Evolutionary conservation across 2,329 filamentous ascomycete genomes (phyloP), one percentile per base, ranked within the genome.

Genomic region (Sarocladium oryzae): DNA sequence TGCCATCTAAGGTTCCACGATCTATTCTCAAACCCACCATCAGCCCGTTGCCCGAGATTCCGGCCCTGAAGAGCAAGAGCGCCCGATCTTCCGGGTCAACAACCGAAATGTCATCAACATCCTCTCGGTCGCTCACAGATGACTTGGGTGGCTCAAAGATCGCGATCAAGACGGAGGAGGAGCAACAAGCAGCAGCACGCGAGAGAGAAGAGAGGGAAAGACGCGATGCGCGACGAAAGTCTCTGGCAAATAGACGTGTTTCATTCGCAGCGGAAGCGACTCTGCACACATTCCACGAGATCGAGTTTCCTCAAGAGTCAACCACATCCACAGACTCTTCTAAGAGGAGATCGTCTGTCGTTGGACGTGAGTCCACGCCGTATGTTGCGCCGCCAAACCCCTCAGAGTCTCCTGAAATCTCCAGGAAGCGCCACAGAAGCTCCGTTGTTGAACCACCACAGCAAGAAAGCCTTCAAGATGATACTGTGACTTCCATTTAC

Each of bases 261-360:
- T 97, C 92, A 0, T 99, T 99, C 68, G 93, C 93, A 4, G 93
- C 93, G 1, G 93, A 99, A 69, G 93, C 93, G 11, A 99, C 93
- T 3, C 77, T 99, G 32, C 93, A 99, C 65, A 99, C 93, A 0
- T 97, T 95, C 78, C 91, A 97, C 63, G 91, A 93, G 52, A 82
- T 96, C 40, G 92, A 97, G 62, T 87, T 91, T 56, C 79, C 84
- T 64, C 89, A 91, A 62, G 91, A 96, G 64, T 89, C 89, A 18
- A 95, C 90, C 1, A 87, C 85, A 7, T 86, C 87, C 0, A 86
- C 84, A 1, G 88, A 92, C 56, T 83, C 84, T 10, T 89, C 87
- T 11, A 76, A 89, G 58, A 79, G 88, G 55, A 82, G 84, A 50
- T 93, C 89, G 3, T 81, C 79, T 56, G 13, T 53, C 54, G 15